Evolutionary conservation across 2,329 filamentous ascomycete genomes (phyloP), one percentile per base, ranked within the genome.

Genomic region (Coleophoma eucalyptorum): DNA sequence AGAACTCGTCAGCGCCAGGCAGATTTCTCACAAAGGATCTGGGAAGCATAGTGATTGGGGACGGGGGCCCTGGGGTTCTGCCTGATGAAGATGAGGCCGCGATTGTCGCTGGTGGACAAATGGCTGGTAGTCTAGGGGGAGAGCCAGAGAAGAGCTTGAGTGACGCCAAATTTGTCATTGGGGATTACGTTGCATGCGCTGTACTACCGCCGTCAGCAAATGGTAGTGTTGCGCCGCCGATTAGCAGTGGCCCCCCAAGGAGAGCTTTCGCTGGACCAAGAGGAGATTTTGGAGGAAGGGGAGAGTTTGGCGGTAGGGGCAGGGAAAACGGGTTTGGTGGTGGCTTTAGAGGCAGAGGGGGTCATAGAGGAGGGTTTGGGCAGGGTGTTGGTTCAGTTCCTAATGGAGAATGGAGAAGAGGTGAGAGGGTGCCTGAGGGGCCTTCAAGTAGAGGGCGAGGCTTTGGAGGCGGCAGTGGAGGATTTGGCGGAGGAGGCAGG

Each of bases 171-270:
- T 96, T 96, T 62, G 87, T 96, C 11, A 87, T 94, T 55, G 93
- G 93, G 1, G 93, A 97, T 68, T 96, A 88, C 64, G 78, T 97
- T 38, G 86, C 87, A 51, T 93, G 89, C 66, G 89, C 90, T 5
- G 84, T 96, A 53, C 74, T 93, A 50, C 85, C 89, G 40, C 89
- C 90, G 1, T 72, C 88, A 21, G 73, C 81, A 32, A 87, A 93
- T 65, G 91, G 91, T 0, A 81, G 80, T 32, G 84, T 95, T 37
- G 84, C 85, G 41, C 82, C 87, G 10, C 73, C 79, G n/a, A 74
- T 78, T 12, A 72, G 72, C 19, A 74, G 76, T 26, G 69, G 72
- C 33, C 68, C 69, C 47, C 72, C 72, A 1, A 69, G 74, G n/a
- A 71, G 67, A 72, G 60, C 70, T 44, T 65, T 64, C 62, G 64